Percentiles rank a stretch among this genome's conserved stretches.
These are phyloP conservation scores for Eucalyptus erythrocorys DNA, from an alignment of 345 rosid genomes.

Conservation along the genomic window DNA sequence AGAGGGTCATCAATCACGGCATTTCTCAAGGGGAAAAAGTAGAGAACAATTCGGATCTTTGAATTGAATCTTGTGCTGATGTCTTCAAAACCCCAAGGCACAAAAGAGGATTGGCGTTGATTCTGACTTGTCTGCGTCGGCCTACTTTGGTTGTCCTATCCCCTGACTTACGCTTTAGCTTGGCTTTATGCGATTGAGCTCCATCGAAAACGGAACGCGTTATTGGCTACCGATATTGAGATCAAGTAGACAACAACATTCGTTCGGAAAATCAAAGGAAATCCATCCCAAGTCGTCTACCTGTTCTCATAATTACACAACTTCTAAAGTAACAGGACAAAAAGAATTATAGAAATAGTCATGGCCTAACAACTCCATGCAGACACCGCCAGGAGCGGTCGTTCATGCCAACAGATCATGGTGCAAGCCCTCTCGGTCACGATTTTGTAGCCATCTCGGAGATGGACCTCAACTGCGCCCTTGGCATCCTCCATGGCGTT, in stretches of 20 bases:
- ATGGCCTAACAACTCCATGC: conserved; percentile 33
- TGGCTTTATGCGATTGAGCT: background rate
- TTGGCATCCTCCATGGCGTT: conserved; percentile 9
- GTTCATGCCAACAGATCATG: conserved; percentile 52
- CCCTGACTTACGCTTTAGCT: background rate
- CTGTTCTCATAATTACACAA: background rate
- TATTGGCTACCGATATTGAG: background rate
- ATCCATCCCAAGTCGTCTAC: background rate
- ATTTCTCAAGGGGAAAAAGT: background rate
- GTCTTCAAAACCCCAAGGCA: background rate
- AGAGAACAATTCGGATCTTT: background rate
- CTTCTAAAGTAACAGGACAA: background rate
- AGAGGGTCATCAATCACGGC: background rate
- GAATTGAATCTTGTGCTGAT: background rate
- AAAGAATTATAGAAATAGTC: background rate
- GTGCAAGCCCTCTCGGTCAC: conserved; percentile 17
- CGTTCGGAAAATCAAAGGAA: background rate
- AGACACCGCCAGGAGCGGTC: conserved; percentile 40
- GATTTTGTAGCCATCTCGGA: conserved; percentile 27
- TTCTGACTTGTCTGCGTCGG: background rate
- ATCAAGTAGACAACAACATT: background rate
- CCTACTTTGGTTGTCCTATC: background rate
- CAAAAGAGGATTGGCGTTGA: background rate
- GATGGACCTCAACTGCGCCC: conserved; percentile 13
- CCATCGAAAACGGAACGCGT: background rate